phyloP scores from a whole-genome alignment of 2,329 filamentous ascomycete genomes.

The Colletotrichum caudatum region DNA sequence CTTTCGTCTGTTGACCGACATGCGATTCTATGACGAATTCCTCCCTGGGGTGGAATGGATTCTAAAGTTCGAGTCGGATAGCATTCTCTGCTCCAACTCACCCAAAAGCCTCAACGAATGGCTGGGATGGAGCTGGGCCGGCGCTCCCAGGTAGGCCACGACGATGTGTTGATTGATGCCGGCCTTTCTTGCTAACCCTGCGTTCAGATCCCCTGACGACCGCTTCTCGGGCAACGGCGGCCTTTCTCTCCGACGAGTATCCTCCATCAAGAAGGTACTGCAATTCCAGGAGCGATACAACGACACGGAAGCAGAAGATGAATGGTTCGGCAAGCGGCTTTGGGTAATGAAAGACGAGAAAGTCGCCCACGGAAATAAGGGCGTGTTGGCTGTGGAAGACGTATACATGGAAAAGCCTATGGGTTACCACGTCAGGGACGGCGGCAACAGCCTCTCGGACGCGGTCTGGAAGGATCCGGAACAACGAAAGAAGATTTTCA shows the following conservation, averaged over 20 bases:
- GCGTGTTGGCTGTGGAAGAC: constrained; percentile 63
- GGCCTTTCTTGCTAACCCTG: constrained; percentile 17
- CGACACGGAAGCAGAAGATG: constrained; percentile 64
- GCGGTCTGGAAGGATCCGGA: constrained; percentile 60
- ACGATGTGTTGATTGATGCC: background rate
- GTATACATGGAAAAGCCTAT: constrained; percentile 63
- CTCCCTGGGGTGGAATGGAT: constrained; percentile 65
- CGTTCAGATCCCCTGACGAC: constrained; percentile 53
- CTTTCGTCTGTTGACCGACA: constrained; percentile 61
- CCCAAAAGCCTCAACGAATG: constrained; percentile 64
- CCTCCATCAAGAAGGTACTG: constrained; percentile 62
- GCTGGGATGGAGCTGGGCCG: constrained; percentile 67
- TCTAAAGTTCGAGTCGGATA: constrained; percentile 67
- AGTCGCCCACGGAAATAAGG: constrained; percentile 57
- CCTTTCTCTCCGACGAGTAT: constrained; percentile 65
- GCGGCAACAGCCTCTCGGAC: constrained; percentile 56
- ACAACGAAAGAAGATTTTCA: constrained; percentile 61
- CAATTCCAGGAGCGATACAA: constrained; percentile 63
- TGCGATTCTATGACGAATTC: constrained; percentile 65
- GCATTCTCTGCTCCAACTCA: constrained; percentile 67
- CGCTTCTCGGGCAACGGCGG: constrained; percentile 66
- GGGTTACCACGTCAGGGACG: constrained; percentile 65
- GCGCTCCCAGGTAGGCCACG: constrained; percentile 59
- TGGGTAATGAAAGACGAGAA: constrained; percentile 60
- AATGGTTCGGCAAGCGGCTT: constrained; percentile 66